Evolutionary conservation across 2,329 filamentous ascomycete species (phyloP), one percentile per base, ranked within the genome.

Genomic region (Cladophialophora psammophila): DNA sequence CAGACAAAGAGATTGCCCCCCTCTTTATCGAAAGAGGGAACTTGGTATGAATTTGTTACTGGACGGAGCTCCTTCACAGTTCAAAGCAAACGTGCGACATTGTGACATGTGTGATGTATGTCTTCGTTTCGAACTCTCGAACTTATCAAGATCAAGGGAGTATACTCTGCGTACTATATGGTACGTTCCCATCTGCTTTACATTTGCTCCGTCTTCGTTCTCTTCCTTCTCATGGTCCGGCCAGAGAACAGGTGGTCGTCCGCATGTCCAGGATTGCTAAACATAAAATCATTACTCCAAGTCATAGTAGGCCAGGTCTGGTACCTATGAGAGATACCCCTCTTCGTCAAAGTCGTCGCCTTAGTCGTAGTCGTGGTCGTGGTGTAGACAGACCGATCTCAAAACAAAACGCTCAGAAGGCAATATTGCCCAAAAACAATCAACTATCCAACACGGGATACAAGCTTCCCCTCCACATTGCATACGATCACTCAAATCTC

Each of bases 381-480:
- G 26, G 26, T 26, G 26, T 26, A 26, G 26, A 3, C 26, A 50
- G 45, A 50, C 12, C 8, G 45, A 26, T 50, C 45, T 45, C 20
- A 45, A 26, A 36, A 38, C 52, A 40, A 20, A 63, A 45, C 60
- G 60, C 60, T 63, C 60, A 63, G 32, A 56, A 57, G 35, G 50
- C 60, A 55, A 55, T 35, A 35, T 55, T 26, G 45, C 45, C 45
- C 20, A 55, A 55, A 55, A 26, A 18, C 12, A 7, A 18, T 34
- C 35, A 55, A 35, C n/a, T 10, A 38, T 35, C 55, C 36, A 9
- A 56, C 45, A 45, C 32, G n/a, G 13, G 32, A 32, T 38, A 53
- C 60, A 55, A 26, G 45, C 31, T 12, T 18, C 18, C 36, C n/a
- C 32, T 18, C n/a, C 38, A 60, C 26, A 42, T n/a, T 42, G 13